phyloP scores from a whole-genome alignment of 345 rosid genomes.

The Trapa bicornis region DNA sequence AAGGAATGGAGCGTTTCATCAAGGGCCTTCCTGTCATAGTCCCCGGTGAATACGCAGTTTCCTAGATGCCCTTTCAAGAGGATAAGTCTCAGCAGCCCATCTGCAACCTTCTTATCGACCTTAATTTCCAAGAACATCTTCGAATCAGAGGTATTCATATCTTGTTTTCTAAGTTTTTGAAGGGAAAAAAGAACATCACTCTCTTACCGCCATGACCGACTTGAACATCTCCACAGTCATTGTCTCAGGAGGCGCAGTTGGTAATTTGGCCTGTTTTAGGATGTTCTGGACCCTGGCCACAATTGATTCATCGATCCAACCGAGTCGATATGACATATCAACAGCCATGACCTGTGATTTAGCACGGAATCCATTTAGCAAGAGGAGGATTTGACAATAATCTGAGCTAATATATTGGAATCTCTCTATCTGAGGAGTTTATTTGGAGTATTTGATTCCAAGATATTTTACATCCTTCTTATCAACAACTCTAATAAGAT shows the following conservation, averaged over 20 bases:
- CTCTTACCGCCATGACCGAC: slow-evolving; percentile 90
- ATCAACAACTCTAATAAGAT: neutral
- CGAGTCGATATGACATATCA: slow-evolving; percentile 95
- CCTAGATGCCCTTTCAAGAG: slow-evolving; percentile 89
- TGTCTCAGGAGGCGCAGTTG: slow-evolving; percentile 57
- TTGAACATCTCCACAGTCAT: slow-evolving; percentile 91
- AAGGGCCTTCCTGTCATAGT: slow-evolving; percentile 68
- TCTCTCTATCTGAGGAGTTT: neutral
- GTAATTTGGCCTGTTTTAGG: slow-evolving; percentile 58
- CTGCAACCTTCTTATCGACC: slow-evolving; percentile 99
- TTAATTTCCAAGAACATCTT: slow-evolving; percentile 12
- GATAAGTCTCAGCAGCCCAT: slow-evolving; percentile 84
- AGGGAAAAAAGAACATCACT: neutral
- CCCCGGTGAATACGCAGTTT: slow-evolving; percentile 86
- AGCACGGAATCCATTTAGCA: slow-evolving; percentile 6
- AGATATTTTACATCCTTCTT: neutral
- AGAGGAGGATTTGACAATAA: neutral
- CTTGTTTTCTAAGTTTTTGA: neutral
- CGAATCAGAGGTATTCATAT: neutral
- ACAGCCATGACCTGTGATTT: slow-evolving; percentile 84
- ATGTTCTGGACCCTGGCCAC: slow-evolving; percentile 60
- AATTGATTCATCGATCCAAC: slow-evolving; percentile 86
- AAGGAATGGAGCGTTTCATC: slow-evolving; percentile 77
- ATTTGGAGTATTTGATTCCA: neutral
- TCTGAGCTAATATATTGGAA: neutral